Evolutionary conservation across 1,139 yeast species (phyloP).

Genomic region (Groenewaldozyma auringiensis): DNA sequence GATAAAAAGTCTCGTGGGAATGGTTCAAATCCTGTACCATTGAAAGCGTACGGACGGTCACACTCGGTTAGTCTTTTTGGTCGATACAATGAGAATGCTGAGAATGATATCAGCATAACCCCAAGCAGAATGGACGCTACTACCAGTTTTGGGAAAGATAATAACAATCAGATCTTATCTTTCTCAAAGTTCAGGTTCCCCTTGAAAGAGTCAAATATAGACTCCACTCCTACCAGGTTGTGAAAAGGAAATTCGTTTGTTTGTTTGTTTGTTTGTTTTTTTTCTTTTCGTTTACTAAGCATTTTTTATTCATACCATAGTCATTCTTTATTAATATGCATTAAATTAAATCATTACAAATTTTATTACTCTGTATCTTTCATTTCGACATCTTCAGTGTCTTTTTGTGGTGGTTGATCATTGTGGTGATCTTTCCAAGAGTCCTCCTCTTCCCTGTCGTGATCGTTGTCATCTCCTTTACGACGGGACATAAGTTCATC

Average conservation of each 20-base stretch:
- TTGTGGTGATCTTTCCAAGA: constrained; percentile 8
- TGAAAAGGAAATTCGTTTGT: neutral
- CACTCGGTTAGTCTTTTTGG: neutral
- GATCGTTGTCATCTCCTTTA: constrained; percentile 10
- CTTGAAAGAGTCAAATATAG: constrained; percentile 12
- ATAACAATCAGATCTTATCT: neutral
- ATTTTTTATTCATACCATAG: neutral
- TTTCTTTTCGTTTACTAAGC: neutral
- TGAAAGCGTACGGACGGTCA: neutral
- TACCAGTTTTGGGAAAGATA: neutral
- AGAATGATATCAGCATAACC: neutral
- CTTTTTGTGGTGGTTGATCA: constrained; percentile 5
- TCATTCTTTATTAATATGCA: neutral
- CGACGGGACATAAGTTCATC: too few species aligned
- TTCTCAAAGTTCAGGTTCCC: constrained; percentile 12
- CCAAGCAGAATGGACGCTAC: neutral
- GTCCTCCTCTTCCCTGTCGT: constrained; percentile 12
- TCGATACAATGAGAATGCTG: neutral
- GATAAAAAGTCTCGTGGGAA: neutral
- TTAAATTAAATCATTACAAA: neutral
- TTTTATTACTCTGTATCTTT: constrained; percentile 3
- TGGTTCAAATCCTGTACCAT: too few species aligned
- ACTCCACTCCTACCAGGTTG: constrained; percentile 14
- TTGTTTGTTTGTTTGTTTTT: neutral
- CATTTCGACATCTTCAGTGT: constrained; percentile 7